These are phyloP conservation scores for Pugionium dolabratum DNA, from an alignment of 345 rosid species.

Conservation along the genomic window DNA sequence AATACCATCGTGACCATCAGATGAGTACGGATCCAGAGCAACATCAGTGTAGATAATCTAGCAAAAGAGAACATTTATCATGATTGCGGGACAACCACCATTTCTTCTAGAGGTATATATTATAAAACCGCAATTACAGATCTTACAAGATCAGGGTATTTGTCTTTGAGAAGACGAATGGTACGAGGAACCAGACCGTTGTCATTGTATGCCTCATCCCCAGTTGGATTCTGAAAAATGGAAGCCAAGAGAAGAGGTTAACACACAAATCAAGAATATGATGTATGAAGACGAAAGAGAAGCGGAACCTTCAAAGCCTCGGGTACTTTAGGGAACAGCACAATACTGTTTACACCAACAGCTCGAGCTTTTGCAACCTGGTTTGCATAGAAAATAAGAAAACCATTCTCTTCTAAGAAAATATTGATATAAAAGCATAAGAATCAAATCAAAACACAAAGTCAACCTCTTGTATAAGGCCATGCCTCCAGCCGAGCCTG, in stretches of 20 bases:
- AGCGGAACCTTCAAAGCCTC: slow-evolving; percentile 82
- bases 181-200: slow-evolving; percentile 84
- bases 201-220: slow-evolving; percentile 92
- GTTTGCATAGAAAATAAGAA: slow-evolving; percentile 5
- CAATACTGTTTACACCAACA: slow-evolving; percentile 87
- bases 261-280: neutral
- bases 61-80: slow-evolving; percentile 1
- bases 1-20: slow-evolving; percentile 62
- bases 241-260: slow-evolving; percentile 25
- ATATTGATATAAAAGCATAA: neutral
- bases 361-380: slow-evolving; percentile 92
- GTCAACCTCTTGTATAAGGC: slow-evolving; percentile 78
- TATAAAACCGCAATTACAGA: neutral
- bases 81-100: neutral
- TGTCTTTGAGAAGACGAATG: slow-evolving; percentile 51
- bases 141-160: slow-evolving; percentile 56
- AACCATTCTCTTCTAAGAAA: neutral
- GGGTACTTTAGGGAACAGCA: slow-evolving; percentile 93
- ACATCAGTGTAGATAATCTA: slow-evolving; percentile 62
- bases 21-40: slow-evolving; percentile 61
- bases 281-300: neutral
- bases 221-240: slow-evolving; percentile 60
- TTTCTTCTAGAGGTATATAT: neutral
- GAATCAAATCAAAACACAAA: slow-evolving; percentile 24
- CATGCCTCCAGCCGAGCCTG: slow-evolving; percentile 98